Percentiles rank a stretch among this genome's conserved stretches.
These are phyloP conservation scores for Scedosporium aurantiacum DNA, from an alignment of 2,329 filamentous ascomycete genomes.

Conservation along the genomic window DNA sequence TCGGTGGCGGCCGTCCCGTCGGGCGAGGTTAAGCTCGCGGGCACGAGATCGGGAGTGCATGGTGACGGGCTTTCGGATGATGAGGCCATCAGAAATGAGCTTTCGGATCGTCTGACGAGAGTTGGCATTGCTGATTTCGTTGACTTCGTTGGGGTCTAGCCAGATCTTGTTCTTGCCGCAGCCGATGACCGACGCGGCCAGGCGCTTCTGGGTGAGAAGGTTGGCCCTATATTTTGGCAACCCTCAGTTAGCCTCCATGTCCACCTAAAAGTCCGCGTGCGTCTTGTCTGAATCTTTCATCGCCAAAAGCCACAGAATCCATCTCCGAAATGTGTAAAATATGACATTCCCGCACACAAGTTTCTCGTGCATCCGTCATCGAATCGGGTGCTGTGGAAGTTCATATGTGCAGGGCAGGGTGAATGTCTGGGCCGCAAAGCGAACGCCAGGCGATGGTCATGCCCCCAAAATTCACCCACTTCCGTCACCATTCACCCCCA, in stretches of 20 bases:
- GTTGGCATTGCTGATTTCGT: slow-evolving; percentile 99
- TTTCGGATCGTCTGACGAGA: slow-evolving; percentile 99
- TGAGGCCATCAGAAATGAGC: slow-evolving; percentile 98
- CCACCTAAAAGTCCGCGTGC: background rate
- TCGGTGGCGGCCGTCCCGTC: slow-evolving; percentile 93
- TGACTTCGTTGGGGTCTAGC: slow-evolving; percentile 99
- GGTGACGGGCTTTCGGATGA: slow-evolving; percentile 99
- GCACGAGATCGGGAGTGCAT: slow-evolving; percentile 98
- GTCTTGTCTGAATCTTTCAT: background rate
- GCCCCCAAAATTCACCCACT: background rate
- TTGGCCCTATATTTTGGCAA: slow-evolving; percentile 65
- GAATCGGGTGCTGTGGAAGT: background rate
- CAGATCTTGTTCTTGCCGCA: slow-evolving; percentile 99
- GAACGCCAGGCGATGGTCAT: background rate
- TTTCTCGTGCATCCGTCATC: background rate
- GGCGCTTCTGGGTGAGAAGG: slow-evolving; percentile 99
- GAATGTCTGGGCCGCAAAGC: background rate
- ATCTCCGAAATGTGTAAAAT: background rate
- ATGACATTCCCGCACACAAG: background rate
- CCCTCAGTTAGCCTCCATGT: slow-evolving; percentile 4
- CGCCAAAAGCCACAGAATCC: background rate
- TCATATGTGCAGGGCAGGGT: background rate
- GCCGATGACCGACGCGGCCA: slow-evolving; percentile 95
- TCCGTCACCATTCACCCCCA: background rate
- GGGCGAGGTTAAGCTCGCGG: slow-evolving; percentile 86